Conservation (phyloP, 208 protist species). For the Phytomonas sp. region DNA sequence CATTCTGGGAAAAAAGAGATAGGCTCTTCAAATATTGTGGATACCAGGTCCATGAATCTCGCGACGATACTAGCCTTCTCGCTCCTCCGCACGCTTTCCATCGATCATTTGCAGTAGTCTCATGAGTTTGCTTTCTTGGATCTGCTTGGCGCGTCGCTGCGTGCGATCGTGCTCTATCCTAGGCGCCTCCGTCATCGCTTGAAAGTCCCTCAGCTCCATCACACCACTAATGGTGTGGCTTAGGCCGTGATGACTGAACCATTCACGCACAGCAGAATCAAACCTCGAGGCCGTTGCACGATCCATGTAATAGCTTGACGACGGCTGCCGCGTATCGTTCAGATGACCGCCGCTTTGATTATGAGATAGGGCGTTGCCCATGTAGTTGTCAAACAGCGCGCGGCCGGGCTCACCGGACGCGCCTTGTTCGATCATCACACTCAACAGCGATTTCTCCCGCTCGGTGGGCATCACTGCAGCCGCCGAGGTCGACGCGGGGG, state of each 20-base stretch:
- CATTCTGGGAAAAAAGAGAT: background rate
- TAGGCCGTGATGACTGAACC: slow-evolving; percentile 73
- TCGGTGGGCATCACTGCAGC: background rate
- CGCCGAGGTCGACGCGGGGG: background rate
- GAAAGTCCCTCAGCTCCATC: slow-evolving; percentile 24
- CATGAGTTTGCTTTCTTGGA: slow-evolving; percentile 30
- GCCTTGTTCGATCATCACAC: slow-evolving; percentile 62
- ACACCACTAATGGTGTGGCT: slow-evolving; percentile 64
- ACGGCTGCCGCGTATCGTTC: slow-evolving; percentile 1
- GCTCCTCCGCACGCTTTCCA: slow-evolving; percentile 22
- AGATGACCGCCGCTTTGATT: slow-evolving; percentile 16
- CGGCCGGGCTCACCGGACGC: slow-evolving; percentile 17
- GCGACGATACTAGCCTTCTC: background rate
- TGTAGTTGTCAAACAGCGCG: background rate
- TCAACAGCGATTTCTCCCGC: slow-evolving; percentile 39
- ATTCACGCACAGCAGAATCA: slow-evolving; percentile 70
- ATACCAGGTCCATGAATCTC: background rate
- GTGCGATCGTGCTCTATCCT: slow-evolving; percentile 18
- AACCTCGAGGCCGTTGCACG: slow-evolving; percentile 83
- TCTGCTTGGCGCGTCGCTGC: slow-evolving; percentile 21
- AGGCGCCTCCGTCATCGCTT: background rate
- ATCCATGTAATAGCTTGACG: slow-evolving; percentile 59
- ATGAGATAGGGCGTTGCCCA: slow-evolving; percentile 1
- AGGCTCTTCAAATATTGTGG: background rate
- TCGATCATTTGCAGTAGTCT: slow-evolving; percentile 54